These are phyloP conservation scores for Selenicereus undatus DNA, from an alignment of 148 eudicot genomes.

Conservation along the genomic window DNA sequence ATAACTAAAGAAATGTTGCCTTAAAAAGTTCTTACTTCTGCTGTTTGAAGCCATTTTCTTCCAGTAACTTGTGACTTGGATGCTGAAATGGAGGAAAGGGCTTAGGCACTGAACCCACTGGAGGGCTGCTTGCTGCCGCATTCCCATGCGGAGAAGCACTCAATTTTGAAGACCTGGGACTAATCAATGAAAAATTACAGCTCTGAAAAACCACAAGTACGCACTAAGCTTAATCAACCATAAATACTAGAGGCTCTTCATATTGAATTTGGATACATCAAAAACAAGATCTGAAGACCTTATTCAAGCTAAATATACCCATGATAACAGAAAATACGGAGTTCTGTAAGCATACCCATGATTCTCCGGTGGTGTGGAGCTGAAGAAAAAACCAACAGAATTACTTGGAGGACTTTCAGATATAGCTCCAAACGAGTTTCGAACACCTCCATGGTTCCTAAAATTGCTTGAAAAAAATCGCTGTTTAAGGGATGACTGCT, in stretches of 20 bases:
- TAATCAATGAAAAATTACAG: slow-evolving; percentile 28
- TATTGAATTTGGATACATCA: neutral
- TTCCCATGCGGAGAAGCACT: slow-evolving; percentile 73
- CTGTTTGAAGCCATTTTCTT: slow-evolving; percentile 94
- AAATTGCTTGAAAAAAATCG: slow-evolving; percentile 60
- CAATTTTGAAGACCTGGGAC: slow-evolving; percentile 71
- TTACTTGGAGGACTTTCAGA: slow-evolving; percentile 94
- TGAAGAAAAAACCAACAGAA: slow-evolving; percentile 86
- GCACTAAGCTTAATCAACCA: neutral
- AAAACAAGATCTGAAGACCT: neutral
- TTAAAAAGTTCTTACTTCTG: slow-evolving; percentile 51
- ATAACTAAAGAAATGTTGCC: neutral
- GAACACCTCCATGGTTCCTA: slow-evolving; percentile 57
- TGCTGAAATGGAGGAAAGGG: slow-evolving; percentile 90
- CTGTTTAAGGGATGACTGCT: slow-evolving; percentile 54
- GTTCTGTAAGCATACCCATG: slow-evolving; percentile 53
- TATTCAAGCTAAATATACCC: neutral
- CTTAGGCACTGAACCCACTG: slow-evolving; percentile 85
- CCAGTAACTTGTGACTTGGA: slow-evolving; percentile 88
- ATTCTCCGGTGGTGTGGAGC: slow-evolving; percentile 91
- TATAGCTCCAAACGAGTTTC: slow-evolving; percentile 44
- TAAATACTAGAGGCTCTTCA: neutral
- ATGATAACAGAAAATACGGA: neutral
- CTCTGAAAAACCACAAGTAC: neutral
- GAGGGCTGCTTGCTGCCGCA: slow-evolving; percentile 64